Conservation (phyloP, 441 rosid species). For the Metrosideros polymorpha region DNA sequence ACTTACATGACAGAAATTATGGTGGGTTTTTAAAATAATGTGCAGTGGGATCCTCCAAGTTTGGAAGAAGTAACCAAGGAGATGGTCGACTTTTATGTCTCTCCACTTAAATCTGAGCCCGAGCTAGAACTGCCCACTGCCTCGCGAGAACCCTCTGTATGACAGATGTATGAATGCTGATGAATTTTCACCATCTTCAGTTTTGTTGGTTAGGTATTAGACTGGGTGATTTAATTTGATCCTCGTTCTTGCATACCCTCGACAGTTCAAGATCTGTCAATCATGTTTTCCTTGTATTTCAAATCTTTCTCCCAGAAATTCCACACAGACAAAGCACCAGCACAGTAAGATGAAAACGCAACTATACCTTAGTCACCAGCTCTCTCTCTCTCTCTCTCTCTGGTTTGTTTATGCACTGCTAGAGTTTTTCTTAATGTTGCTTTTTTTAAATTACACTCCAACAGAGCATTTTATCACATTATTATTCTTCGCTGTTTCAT, state of each 20-base stretch:
- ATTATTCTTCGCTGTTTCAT: not conserved
- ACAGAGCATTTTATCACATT: not conserved
- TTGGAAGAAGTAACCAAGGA: slow-evolving; percentile 64
- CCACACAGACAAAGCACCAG: not conserved
- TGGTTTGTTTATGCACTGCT: not conserved
- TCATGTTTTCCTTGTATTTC: not conserved
- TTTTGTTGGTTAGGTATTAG: not conserved
- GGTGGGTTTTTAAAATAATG: not conserved
- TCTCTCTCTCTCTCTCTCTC: not conserved
- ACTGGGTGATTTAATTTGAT: not conserved
- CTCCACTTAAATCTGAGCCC: slow-evolving; percentile 38
- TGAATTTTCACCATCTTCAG: not conserved
- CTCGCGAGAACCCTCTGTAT: slow-evolving; percentile 57
- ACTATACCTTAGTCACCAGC: not conserved
- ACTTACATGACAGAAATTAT: not conserved
- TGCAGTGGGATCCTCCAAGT: slow-evolving; percentile 91
- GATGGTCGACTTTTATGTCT: slow-evolving; percentile 65
- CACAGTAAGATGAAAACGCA: not conserved
- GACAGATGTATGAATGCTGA: not conserved
- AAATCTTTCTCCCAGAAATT: not conserved
- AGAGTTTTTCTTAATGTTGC: not conserved
- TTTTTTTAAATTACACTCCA: not conserved
- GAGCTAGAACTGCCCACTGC: slow-evolving; percentile 72
- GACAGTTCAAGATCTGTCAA: not conserved
- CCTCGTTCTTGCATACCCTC: not conserved